phyloP scores from a whole-genome alignment of 331 rosid genomes.

The Rhamnella rubrinervis region DNA sequence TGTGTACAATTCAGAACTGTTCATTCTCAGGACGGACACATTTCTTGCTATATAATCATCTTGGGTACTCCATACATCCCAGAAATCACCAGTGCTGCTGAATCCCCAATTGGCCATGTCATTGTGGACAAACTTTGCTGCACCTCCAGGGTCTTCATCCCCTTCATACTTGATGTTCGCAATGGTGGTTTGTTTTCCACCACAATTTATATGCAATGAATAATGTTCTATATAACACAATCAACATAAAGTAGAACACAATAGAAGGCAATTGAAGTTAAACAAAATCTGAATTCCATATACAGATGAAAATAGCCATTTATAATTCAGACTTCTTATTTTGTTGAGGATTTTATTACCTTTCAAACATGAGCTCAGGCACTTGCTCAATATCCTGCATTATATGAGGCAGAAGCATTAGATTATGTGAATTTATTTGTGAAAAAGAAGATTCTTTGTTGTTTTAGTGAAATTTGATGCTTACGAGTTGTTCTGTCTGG shows the following conservation, averaged over 20 bases:
- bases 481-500: conserved; percentile 13
- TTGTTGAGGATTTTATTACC: background rate
- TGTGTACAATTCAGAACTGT: conserved; percentile 19
- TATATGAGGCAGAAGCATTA: background rate
- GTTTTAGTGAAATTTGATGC: conserved; percentile 5
- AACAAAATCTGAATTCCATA: background rate
- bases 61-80: background rate
- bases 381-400: conserved; percentile 18
- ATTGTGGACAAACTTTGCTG: background rate
- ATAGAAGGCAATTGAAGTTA: background rate
- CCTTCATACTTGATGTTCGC: conserved; percentile 10
- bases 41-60: conserved; percentile 7
- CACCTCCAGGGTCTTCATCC: conserved; percentile 13
- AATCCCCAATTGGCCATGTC: conserved; percentile 6
- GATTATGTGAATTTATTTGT: background rate
- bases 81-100: conserved; percentile 27
- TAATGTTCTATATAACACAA: conserved; percentile 9
- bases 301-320: background rate
- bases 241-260: background rate
- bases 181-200: conserved; percentile 19
- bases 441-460: background rate
- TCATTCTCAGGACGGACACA: conserved; percentile 17
- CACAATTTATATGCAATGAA: conserved; percentile 29
- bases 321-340: background rate
- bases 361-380: conserved; percentile 20